Base-by-base conservation (phyloP, 2,329 filamentous ascomycete genomes). In the Colletotrichum filicis region DNA sequence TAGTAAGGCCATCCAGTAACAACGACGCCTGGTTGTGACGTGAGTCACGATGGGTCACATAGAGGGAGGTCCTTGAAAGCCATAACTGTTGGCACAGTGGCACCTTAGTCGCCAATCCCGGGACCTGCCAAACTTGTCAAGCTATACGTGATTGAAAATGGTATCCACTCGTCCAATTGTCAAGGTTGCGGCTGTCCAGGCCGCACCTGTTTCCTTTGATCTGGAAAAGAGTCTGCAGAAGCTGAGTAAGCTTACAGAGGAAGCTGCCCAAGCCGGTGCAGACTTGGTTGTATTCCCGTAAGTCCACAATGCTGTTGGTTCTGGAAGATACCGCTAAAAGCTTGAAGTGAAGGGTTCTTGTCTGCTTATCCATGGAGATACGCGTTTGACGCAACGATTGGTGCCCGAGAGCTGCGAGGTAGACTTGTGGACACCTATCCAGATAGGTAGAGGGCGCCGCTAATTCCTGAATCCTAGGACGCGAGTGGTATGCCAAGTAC, bases 361-460 rank as follows among this genome's bases (percentile, higher is more conserved):
- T 83, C 83, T 11, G 83, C 83, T 16, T 85, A 85, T 69, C 83
- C 83, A 24, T 85, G 83, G 83, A 75, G 83, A 35, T 85, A 85
- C 74, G 79, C 81, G 14, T 85, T 85, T 68, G 83, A 84, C 78
- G 78, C 81, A n/a, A 85, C 83, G 4, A 80, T 85, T 74, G 83
- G 83, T 37, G 79, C 80, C 5, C 79, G 83, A 28, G 83, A 84
- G 73, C 80, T 79, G 6, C 79, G 82, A 76, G 83, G 83, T 83
- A 76, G 65, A 14, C 19, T 19, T 12, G 11, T 35, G 11, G 24
- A 46, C 11, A n/a, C 9, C 14, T 2, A 11, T 6, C 61, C 11
- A 14, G n/a, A 24, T 12, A 22, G 7, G 26, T 11, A 6, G 46
- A 3, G 19, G 22, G 7, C 42, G 42, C 42, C 19, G 35, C 28